phyloP scores from a whole-genome alignment of 768 basidiomycete species.

The Rossbeevera mucosa region DNA sequence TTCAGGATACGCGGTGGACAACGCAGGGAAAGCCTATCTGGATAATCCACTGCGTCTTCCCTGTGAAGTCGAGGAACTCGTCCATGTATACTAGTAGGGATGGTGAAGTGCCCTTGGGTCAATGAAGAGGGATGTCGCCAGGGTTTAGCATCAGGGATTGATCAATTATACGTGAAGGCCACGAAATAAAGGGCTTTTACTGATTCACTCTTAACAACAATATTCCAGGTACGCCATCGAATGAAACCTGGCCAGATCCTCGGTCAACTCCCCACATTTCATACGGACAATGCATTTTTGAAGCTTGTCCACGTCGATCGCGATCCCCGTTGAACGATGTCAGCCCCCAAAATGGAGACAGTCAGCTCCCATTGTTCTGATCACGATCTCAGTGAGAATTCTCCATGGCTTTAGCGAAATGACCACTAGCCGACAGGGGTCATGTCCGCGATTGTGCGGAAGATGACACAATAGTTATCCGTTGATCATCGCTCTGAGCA shows the following conservation, averaged over 20 bases:
- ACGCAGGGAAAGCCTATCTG: not conserved
- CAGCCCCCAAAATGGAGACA: not conserved
- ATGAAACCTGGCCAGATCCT: not conserved
- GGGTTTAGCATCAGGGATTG: not conserved
- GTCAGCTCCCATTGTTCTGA: not conserved
- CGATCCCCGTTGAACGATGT: not conserved
- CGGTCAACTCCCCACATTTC: not conserved
- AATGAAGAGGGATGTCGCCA: not conserved
- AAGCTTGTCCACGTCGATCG: not conserved
- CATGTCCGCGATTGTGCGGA: not conserved
- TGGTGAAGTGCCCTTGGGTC: not conserved
- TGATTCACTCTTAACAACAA: not conserved
- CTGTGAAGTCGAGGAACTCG: not conserved
- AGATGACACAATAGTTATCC: not conserved
- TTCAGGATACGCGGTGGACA: not conserved
- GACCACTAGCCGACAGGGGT: not conserved
- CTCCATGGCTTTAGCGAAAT: not conserved
- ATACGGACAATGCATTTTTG: not conserved
- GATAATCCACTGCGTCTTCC: not conserved
- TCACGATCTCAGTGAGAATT: not conserved
- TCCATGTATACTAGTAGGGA: not conserved
- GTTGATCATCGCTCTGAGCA: not conserved
- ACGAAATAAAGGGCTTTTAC: not conserved
- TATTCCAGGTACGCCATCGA: not conserved
- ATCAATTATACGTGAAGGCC: not conserved